Base-by-base conservation (phyloP, 1,284 basidiomycete genomes). In the Moesziomyces parantarcticus region DNA sequence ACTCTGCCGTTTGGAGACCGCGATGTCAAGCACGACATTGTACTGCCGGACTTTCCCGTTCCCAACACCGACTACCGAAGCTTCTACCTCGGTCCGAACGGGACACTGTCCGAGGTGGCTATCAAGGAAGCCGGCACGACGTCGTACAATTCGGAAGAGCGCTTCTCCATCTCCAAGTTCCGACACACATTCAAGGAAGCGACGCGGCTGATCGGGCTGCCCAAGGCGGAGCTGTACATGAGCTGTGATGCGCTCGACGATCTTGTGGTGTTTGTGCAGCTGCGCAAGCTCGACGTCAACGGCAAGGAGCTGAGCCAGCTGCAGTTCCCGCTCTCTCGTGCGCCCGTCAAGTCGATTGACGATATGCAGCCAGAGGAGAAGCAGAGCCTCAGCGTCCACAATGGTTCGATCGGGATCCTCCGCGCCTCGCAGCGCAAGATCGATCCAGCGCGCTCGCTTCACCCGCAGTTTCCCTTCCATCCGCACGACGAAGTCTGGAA, bases 401-500 rank as follows among this genome's bases (percentile, higher is more conserved):
- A 70, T 23, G 77, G 77, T 16, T 72, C 77, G 3, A 60, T 68
- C 54, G 79, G 78, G 23, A 60, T 68, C 42, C 61, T 81, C 18
- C 75, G 78, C 44, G 78, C 78, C 3, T 79, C 76, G 6, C 78
- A 80, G 42, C 71, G 74, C 43, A 65, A 55, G 34, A 66, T 57
- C 58, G 43, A 60, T 55, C 42, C 59, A 53, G 47, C 44, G n/a
- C 36, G 45, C 18, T 44, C 34, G 22, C 18, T 66, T 56, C 45
- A 70, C 41, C 32, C 45, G 40, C 40, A 60, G 14, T 56, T 58
- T 39, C 64, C 55, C 8, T 65, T 73, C 52, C 73, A 75, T 41
- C 47, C 48, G 23, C 73, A 73, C 64, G 43, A 71, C 50, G 59
- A 59, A 58, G 46, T 67, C 22, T 68, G 77, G 54, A 63, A 61